phyloP scores from a whole-genome alignment of 768 basidiomycete species.

The Floccularia luteovirens region DNA sequence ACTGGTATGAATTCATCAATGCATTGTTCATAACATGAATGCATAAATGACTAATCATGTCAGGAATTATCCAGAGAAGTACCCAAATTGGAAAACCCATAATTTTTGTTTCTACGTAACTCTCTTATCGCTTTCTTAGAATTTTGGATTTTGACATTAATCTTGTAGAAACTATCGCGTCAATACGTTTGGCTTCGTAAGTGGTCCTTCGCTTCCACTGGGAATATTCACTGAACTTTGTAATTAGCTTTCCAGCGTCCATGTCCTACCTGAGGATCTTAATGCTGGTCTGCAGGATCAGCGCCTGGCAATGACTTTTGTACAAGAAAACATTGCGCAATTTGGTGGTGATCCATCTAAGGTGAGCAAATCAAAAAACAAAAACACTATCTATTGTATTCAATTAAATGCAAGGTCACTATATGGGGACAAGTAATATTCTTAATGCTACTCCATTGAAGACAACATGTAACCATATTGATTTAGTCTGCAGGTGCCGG shows the following conservation, averaged over 20 bases:
- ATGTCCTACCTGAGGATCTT: conserved; percentile 37
- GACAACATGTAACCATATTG: background rate
- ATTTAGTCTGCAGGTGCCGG: conserved; percentile 44
- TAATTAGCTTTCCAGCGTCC: conserved; percentile 36
- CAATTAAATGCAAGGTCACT: conserved; percentile 30
- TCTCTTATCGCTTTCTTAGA: background rate
- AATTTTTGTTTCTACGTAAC: conserved; percentile 48
- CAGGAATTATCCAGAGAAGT: conserved; percentile 44
- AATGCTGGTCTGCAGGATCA: conserved; percentile 61
- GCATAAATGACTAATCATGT: background rate
- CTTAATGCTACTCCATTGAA: background rate
- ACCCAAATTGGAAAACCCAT: conserved; percentile 39
- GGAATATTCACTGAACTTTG: background rate
- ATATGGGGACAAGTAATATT: conserved; percentile 46
- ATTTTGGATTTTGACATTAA: background rate
- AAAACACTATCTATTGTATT: background rate
- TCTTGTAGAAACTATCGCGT: conserved; percentile 43
- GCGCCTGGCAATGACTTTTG: conserved; percentile 45
- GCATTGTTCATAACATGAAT: background rate
- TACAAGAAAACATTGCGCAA: conserved; percentile 56
- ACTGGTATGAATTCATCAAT: conserved; percentile 26
- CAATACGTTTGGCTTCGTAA: conserved; percentile 51
- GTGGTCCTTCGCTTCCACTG: conserved; percentile 7
- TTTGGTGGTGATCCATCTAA: conserved; percentile 61
- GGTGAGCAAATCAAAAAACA: conserved; percentile 11